Base-by-base conservation (phyloP, 2,329 filamentous ascomycete genomes). In the Xylariaceae sp. region DNA sequence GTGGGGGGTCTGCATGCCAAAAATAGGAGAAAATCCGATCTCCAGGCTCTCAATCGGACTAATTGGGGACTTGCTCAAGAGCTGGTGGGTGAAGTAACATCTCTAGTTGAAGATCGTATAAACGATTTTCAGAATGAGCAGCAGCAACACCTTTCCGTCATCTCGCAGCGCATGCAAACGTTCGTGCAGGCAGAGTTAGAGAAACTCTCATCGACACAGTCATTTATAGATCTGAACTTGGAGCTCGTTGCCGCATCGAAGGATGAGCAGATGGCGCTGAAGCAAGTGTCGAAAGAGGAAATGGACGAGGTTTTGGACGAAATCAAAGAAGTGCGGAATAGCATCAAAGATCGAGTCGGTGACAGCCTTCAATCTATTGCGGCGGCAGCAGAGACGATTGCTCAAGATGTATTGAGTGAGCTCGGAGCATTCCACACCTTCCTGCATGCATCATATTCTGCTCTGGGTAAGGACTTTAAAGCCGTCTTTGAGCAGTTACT, bases 281-380 rank as follows among this genome's bases (percentile, higher is more conserved):
- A 85, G 52, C 76, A 80, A 21, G 76, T 79, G 57, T 87, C 90
- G 2, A 89, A 87, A 64, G 84, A 92, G 45, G 87, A 92, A 53
- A 91, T 96, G 88, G 92, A 96, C 63, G 77, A 82, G n/a, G 86
- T 96, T 1, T 78, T 99, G 9, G 89, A 94, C 64, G 92, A 95
- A 68, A 96, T 97, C 68, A 92, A 92, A 68, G 84, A 82, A n/a
- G 78, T 97, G 21, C 84, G 92, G 19, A 88, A 96, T 68, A 86
- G 89, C 49, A 89, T 97, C 48, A 96, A 96, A 75, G 77, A 81
- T 46, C 87, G 87, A 57, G 89, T 97, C 45, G 89, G 89, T 2
- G 85, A 91, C 65, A 92, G 92, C 8, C 76, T 97, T 41, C 86
- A 89, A 64, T 85, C 89, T 22, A 83, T 97, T 19, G 91, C 91